phyloP scores from a whole-genome alignment of 495 filamentous ascomycete species.

The Penicillium malachiteum region DNA sequence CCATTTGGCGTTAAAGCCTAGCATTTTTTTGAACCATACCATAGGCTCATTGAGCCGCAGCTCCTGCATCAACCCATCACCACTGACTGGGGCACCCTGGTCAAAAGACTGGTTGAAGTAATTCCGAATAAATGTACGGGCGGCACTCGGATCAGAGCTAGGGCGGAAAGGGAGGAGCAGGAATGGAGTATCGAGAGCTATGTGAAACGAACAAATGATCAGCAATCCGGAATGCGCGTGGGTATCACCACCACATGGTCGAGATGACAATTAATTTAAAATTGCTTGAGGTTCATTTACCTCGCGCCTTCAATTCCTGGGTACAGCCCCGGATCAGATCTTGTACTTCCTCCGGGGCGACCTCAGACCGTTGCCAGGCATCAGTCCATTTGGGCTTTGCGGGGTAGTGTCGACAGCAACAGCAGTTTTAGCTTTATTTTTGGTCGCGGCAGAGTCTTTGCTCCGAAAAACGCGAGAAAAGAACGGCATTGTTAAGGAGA shows the following conservation, averaged over 20 bases:
- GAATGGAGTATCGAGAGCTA: slow-evolving; percentile 88
- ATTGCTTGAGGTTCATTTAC: slow-evolving; percentile 49
- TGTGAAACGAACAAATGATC: slow-evolving; percentile 30
- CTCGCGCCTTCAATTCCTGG: slow-evolving; percentile 89
- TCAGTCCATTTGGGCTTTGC: slow-evolving; percentile 83
- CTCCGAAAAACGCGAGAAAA: slow-evolving; percentile 72
- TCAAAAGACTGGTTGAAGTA: slow-evolving; percentile 69
- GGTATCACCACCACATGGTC: slow-evolving; percentile 26
- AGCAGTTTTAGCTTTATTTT: slow-evolving; percentile 57
- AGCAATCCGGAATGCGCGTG: slow-evolving; percentile 33
- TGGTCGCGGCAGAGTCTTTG: slow-evolving; percentile 61
- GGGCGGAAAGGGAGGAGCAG: slow-evolving; percentile 95
- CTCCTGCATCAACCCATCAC: slow-evolving; percentile 76
- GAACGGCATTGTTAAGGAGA: slow-evolving; percentile 51
- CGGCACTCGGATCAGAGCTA: slow-evolving; percentile 83
- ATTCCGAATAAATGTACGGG: slow-evolving; percentile 88
- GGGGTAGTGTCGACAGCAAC: slow-evolving; percentile 46
- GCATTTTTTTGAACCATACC: slow-evolving; percentile 51
- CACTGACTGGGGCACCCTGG: slow-evolving; percentile 51
- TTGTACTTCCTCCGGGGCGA: slow-evolving; percentile 88
- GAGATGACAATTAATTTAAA: slow-evolving; percentile 8
- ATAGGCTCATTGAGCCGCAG: slow-evolving; percentile 91
- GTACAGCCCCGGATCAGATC: slow-evolving; percentile 82
- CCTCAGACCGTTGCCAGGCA: slow-evolving; percentile 80
- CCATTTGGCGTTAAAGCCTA: background rate